These are phyloP conservation scores for button mushroom (Agaricus bisporus) DNA, from an alignment of 768 basidiomycete species.

Conservation along the genomic window DNA sequence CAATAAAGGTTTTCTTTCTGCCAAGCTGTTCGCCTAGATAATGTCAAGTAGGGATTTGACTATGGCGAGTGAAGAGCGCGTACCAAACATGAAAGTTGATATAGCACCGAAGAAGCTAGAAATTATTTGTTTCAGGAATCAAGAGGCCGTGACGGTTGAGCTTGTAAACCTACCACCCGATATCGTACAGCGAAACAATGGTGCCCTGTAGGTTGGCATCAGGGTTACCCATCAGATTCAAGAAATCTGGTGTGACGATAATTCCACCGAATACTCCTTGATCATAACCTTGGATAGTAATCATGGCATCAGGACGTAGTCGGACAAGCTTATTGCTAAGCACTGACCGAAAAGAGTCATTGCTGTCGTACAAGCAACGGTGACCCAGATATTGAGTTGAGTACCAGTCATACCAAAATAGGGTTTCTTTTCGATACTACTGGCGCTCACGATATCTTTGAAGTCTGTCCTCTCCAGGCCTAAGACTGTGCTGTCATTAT, in stretches of 20 bases:
- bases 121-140: neutral
- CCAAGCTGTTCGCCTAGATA: constrained; percentile 33
- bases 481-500: neutral
- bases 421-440: constrained; percentile 17
- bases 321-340: neutral
- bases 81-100: constrained; percentile 34
- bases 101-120: constrained; percentile 41
- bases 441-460: no score
- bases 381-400: constrained; percentile 39
- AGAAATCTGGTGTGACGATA: constrained; percentile 40
- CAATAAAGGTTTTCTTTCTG: constrained; percentile 40
- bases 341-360: constrained; percentile 44
- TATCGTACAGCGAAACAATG: constrained; percentile 46
- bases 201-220: constrained; percentile 38
- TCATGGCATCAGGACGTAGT: neutral
- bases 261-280: constrained; percentile 50
- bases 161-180: constrained; percentile 33
- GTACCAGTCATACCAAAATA: constrained; percentile 41
- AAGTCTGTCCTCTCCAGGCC: neutral
- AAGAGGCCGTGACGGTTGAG: neutral
- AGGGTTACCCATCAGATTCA: constrained; percentile 42
- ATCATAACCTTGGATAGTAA: constrained; percentile 35
- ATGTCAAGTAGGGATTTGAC: neutral
- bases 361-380: constrained; percentile 44
- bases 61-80: neutral